A percentile compares a stretch with the other conserved stretches of the same genome.
Conservation (phyloP, 345 rosid genomes). For the Fremontodendron californicum region DNA sequence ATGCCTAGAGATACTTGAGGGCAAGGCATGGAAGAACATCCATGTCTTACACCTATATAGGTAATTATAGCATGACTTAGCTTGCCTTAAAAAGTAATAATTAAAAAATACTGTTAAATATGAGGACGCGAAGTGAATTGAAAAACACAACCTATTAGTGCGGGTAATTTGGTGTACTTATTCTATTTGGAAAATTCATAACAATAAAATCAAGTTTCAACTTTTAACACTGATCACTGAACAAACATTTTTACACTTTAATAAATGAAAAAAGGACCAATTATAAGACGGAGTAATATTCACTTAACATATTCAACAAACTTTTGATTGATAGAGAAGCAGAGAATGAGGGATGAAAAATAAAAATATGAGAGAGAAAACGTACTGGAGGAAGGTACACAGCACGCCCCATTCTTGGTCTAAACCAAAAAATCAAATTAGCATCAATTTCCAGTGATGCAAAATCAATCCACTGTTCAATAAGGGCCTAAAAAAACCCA, state of each 20-base stretch:
- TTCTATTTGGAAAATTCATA: background rate
- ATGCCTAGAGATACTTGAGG: background rate
- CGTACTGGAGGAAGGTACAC: slow-evolving; percentile 74
- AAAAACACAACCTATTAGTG: background rate
- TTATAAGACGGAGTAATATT: background rate
- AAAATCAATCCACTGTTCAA: slow-evolving; percentile 97
- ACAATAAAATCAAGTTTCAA: background rate
- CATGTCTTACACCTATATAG: background rate
- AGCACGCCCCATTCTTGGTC: slow-evolving; percentile 54
- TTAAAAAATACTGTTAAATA: background rate
- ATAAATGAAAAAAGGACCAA: background rate
- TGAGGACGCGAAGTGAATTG: background rate
- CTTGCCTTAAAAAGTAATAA: background rate
- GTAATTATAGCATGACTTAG: background rate
- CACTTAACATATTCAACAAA: background rate
- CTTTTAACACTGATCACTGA: background rate
- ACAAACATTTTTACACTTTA: background rate
- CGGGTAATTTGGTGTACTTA: background rate
- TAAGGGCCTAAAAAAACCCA: slow-evolving; percentile 44
- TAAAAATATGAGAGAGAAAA: background rate
- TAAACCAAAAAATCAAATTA: slow-evolving; percentile 47
- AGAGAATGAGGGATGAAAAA: background rate
- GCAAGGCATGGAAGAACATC: background rate
- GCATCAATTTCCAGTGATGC: slow-evolving; percentile 70
- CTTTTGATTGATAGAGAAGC: background rate